These are phyloP conservation scores for Paracoccidioides lutzii DNA, from an alignment of 2,329 filamentous ascomycete genomes.

Conservation along the genomic window DNA sequence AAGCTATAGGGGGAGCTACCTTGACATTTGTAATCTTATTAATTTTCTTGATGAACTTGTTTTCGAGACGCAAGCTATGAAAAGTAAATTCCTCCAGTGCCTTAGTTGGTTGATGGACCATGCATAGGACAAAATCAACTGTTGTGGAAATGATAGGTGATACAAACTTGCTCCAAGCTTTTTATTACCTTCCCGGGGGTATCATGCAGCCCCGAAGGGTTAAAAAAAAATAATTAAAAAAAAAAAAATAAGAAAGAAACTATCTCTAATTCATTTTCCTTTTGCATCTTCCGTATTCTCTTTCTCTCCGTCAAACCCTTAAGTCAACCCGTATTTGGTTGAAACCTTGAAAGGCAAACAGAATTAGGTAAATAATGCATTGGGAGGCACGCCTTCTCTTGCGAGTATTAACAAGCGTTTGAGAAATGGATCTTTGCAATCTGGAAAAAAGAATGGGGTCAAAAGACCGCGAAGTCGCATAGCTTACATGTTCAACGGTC, in stretches of 20 bases:
- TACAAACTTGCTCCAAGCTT: background rate
- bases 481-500: background rate
- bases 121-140: background rate
- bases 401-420: background rate
- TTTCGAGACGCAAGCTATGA: background rate
- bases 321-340: too few species aligned
- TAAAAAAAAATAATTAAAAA: too few species aligned
- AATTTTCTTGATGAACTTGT: too few species aligned
- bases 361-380: background rate
- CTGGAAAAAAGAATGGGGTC: background rate
- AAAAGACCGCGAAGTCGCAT: background rate
- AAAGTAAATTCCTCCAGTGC: background rate
- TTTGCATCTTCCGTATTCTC: background rate
- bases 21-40: too few species aligned
- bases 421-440: background rate
- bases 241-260: background rate
- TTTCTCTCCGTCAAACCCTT: background rate
- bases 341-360: background rate
- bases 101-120: background rate
- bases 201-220: background rate
- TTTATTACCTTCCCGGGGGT: background rate
- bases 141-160: background rate
- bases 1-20: conserved; percentile 2
- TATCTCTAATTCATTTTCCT: background rate
- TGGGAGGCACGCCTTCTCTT: background rate